phyloP scores from a whole-genome alignment of 1,139 yeast genomes.

The Sugiyamaella novakii region DNA sequence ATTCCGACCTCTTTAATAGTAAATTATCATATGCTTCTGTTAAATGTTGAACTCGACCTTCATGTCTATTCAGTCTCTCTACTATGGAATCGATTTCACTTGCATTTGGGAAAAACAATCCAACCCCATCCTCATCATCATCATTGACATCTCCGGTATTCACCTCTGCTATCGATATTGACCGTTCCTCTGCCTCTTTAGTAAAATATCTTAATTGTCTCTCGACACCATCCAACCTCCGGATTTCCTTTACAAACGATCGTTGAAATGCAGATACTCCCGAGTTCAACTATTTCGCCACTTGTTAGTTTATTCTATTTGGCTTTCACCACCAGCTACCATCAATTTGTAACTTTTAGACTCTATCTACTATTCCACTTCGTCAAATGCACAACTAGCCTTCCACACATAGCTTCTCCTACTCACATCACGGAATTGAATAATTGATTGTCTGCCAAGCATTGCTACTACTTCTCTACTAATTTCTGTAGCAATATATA shows the following conservation, averaged over 20 bases:
- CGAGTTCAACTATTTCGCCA: conserved; percentile 49
- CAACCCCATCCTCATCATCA: conserved; percentile 32
- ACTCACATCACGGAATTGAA: conserved; percentile 78
- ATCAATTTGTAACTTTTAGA: too few species aligned
- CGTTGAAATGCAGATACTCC: conserved; percentile 84
- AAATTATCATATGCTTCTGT: conserved; percentile 58
- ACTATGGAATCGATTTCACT: conserved; percentile 77
- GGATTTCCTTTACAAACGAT: conserved; percentile 79
- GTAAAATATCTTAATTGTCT: conserved; percentile 53
- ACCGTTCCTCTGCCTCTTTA: conserved; percentile 36
- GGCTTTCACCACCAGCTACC: too few species aligned
- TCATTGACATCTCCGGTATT: conserved; percentile 33
- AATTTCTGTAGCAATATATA: conserved; percentile 87
- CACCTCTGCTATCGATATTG: conserved; percentile 27
- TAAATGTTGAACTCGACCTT: conserved; percentile 60
- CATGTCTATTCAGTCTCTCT: conserved; percentile 64
- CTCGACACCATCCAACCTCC: conserved; percentile 63
- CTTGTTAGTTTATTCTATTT: conserved; percentile 10
- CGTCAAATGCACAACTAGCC: too few species aligned
- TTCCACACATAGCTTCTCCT: too few species aligned
- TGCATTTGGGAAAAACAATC: conserved; percentile 48
- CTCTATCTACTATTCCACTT: neutral
- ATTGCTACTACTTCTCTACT: conserved; percentile 87
- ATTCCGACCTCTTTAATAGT: conserved; percentile 55
- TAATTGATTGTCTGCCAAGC: conserved; percentile 79